These are phyloP conservation scores for Hippophae gyantsensis DNA, from an alignment of 306 rosid species.

Conservation along the genomic window DNA sequence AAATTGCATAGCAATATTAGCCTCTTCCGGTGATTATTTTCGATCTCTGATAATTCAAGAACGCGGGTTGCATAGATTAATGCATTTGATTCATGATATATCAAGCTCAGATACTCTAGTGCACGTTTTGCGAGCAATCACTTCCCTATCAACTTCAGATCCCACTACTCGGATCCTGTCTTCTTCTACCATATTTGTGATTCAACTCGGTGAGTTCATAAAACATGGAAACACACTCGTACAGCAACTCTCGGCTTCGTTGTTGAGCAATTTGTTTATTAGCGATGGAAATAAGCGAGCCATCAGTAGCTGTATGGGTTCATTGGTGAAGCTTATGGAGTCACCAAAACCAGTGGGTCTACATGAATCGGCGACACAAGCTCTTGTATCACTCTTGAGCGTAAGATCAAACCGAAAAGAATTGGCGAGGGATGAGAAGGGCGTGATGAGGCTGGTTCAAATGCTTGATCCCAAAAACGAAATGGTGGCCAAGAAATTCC, in stretches of 20 bases:
- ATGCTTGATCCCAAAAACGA: constrained; percentile 41
- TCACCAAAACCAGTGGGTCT: constrained; percentile 45
- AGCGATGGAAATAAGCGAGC: constrained; percentile 55
- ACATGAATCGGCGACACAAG: constrained; percentile 37
- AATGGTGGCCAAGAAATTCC: constrained; percentile 18
- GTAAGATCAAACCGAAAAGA: constrained; percentile 52
- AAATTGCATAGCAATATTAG: constrained; percentile 26
- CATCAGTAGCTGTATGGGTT: constrained; percentile 36
- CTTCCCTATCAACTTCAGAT: constrained; percentile 34
- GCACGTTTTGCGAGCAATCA: constrained; percentile 30
- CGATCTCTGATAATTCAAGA: constrained; percentile 36
- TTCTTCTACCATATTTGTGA: constrained; percentile 33
- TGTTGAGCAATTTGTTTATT: constrained; percentile 22
- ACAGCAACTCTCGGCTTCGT: constrained; percentile 39
- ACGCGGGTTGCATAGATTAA: constrained; percentile 35
- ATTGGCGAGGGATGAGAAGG: constrained; percentile 44
- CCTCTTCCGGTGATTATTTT: constrained; percentile 39
- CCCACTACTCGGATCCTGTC: constrained; percentile 25
- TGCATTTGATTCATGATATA: constrained; percentile 40
- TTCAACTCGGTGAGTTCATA: constrained; percentile 34
- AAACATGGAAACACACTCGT: constrained; percentile 32
- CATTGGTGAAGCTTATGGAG: constrained; percentile 50
- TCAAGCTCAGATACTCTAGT: constrained; percentile 28
- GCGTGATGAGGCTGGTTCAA: constrained; percentile 40
- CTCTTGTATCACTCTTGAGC: constrained; percentile 27